These are phyloP conservation scores for Venturia nashicola DNA, from an alignment of 2,329 filamentous ascomycete species.

Conservation along the genomic window DNA sequence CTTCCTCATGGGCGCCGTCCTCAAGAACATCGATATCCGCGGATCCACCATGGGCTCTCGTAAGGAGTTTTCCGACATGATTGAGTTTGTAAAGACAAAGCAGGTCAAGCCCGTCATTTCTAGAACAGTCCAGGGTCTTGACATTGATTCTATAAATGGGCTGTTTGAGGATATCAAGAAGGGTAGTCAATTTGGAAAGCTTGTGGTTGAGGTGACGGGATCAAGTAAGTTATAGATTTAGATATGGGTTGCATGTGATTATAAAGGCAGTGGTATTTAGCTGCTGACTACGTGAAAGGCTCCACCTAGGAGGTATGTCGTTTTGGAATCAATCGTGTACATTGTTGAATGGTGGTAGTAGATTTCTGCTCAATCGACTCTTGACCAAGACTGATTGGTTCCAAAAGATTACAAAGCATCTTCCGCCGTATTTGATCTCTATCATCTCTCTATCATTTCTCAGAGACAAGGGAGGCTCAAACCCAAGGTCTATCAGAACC, in stretches of 20 bases:
- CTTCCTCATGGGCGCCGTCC: conserved; percentile 69
- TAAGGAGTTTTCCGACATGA: conserved; percentile 83
- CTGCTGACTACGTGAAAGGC: not conserved
- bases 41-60: conserved; percentile 87
- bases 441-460: too few relatives aligned
- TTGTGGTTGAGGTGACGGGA: conserved; percentile 49
- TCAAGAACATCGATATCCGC: conserved; percentile 77
- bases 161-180: conserved; percentile 83
- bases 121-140: conserved; percentile 58
- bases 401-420: too few relatives aligned
- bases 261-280: not conserved
- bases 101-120: conserved; percentile 69
- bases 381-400: too few relatives aligned
- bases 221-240: conserved; percentile 7
- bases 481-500: not conserved
- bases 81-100: conserved; percentile 63
- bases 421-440: too few relatives aligned
- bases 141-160: conserved; percentile 63
- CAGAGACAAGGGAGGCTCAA: too few relatives aligned
- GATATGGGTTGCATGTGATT: not conserved
- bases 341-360: not conserved
- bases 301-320: not conserved
- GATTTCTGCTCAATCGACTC: not conserved
- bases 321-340: not conserved
- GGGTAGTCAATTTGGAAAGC: conserved; percentile 80